Evolutionary conservation across 2,329 filamentous ascomycete species (phyloP).

Genomic region (Cladophialophora exuberans): DNA sequence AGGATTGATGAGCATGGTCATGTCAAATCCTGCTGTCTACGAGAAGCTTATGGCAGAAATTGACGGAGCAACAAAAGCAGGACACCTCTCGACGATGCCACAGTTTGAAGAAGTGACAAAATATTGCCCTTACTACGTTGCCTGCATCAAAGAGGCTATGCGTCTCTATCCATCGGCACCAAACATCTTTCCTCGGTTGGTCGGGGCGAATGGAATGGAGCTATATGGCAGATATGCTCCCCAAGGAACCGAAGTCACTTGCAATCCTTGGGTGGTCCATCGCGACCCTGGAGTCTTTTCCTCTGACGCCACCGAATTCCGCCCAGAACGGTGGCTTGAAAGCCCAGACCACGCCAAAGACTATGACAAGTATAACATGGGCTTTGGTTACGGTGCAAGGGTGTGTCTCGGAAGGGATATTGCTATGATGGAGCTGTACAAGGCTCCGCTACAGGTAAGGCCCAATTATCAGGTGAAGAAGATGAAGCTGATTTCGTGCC

Average conservation of each 20-base stretch:
- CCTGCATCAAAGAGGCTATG: conserved; percentile 42
- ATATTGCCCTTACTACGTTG: conserved; percentile 37
- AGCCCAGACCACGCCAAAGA: conserved; percentile 20
- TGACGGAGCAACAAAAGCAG: conserved; percentile 24
- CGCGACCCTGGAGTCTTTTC: conserved; percentile 46
- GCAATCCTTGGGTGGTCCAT: conserved; percentile 44
- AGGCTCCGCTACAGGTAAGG: conserved; percentile 3
- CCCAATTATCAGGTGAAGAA: too few relatives aligned
- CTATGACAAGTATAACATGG: conserved; percentile 37
- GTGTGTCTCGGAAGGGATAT: conserved; percentile 43
- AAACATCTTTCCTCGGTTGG: conserved; percentile 39
- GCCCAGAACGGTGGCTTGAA: conserved; percentile 18
- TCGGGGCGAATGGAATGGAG: conserved; percentile 35
- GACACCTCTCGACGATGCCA: conserved; percentile 32
- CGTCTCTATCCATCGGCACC: conserved; percentile 40
- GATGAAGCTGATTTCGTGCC: too few relatives aligned
- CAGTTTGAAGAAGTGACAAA: conserved; percentile 33
- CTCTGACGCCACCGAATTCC: conserved; percentile 11
- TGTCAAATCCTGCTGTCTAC: conserved; percentile 59
- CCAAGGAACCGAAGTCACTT: conserved; percentile 16
- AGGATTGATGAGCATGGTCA: conserved; percentile 72
- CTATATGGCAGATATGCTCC: conserved; percentile 38
- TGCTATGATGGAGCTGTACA: conserved; percentile 24
- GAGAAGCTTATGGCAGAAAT: conserved; percentile 35
- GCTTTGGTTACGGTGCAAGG: conserved; percentile 43